Conservation (phyloP, 1,139 yeast species). For the Fermentozyma sake region DNA sequence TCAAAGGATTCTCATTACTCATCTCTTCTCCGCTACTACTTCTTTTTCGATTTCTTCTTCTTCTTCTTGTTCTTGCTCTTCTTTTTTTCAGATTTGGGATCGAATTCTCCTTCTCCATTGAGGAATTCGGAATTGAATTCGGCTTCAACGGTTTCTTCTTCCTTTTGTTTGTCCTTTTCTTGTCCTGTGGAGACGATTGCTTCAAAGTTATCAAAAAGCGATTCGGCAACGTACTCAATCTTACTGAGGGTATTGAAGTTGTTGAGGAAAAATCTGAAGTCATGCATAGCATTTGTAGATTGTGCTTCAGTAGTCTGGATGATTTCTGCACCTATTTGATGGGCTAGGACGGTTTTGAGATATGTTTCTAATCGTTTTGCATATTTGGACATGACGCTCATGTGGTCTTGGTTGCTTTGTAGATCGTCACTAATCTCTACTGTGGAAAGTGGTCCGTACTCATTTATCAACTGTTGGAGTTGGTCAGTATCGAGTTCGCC, state of each 20-base stretch:
- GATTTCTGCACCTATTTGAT: slow-evolving; percentile 1
- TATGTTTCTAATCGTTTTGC: slow-evolving; percentile 12
- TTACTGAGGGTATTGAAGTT: slow-evolving; percentile 29
- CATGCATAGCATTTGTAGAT: slow-evolving; percentile 4
- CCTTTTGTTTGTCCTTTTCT: slow-evolving; percentile 4
- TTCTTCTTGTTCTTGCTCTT: slow-evolving; percentile 22
- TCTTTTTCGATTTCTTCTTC: slow-evolving; percentile 16
- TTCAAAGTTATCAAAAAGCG: slow-evolving; percentile 25
- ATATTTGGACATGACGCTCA: slow-evolving; percentile 6
- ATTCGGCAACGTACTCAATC: slow-evolving; percentile 27
- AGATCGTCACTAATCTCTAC: slow-evolving; percentile 15
- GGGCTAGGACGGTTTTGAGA: slow-evolving; percentile 7
- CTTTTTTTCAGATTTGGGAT: slow-evolving; percentile 14
- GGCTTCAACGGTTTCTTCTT: slow-evolving; percentile 9
- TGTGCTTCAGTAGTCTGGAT: neutral
- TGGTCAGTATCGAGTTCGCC: slow-evolving; percentile 1
- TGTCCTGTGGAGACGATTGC: slow-evolving; percentile 14
- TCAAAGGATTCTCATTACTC: too few species aligned
- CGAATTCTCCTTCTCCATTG: slow-evolving; percentile 19
- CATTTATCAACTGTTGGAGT: slow-evolving; percentile 10
- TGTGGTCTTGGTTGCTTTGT: slow-evolving; percentile 9
- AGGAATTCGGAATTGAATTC: slow-evolving; percentile 24
- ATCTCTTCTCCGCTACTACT: slow-evolving; percentile 4
- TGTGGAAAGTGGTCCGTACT: slow-evolving; percentile 8
- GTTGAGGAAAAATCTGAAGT: slow-evolving; percentile 22